Conservation (phyloP, 148 eudicot genomes). For the Beta vulgaris region DNA sequence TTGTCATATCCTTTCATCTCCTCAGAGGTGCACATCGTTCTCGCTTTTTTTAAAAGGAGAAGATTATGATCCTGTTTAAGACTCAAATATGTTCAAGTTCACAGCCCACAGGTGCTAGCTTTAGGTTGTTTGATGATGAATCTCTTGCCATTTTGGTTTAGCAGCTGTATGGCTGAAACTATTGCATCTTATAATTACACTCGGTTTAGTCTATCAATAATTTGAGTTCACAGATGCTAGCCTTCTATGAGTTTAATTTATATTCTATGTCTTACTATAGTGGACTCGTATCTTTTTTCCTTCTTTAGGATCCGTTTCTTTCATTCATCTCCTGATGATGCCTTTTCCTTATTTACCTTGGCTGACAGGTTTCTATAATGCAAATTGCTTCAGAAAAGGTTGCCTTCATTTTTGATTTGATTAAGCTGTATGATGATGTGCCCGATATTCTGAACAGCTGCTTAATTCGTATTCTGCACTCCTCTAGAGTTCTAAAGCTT, state of each 20-base stretch:
- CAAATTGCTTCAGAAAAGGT: conserved; percentile 86
- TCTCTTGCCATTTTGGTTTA: background rate
- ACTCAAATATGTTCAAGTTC: background rate
- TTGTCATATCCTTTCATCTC: background rate
- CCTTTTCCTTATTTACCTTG: background rate
- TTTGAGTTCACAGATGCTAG: no score
- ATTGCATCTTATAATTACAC: background rate
- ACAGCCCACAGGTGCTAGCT: background rate
- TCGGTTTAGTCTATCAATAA: background rate
- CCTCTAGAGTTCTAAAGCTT: conserved; percentile 79
- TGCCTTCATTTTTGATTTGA: conserved; percentile 83
- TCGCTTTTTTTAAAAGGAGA: background rate
- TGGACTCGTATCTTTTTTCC: background rate
- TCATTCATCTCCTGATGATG: background rate
- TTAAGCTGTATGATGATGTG: conserved; percentile 61
- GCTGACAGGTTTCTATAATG: conserved; percentile 87
- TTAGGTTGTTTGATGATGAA: conserved; percentile 7
- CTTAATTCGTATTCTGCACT: conserved; percentile 71
- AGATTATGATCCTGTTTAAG: background rate
- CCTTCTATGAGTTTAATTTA: no score
- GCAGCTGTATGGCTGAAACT: background rate
- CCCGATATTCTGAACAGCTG: conserved; percentile 73
- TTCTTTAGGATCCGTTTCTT: background rate
- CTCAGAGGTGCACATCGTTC: no score
- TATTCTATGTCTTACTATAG: background rate